Evolutionary conservation across 768 basidiomycete species (phyloP).

Genomic region (Podaxis mareebaensis): DNA sequence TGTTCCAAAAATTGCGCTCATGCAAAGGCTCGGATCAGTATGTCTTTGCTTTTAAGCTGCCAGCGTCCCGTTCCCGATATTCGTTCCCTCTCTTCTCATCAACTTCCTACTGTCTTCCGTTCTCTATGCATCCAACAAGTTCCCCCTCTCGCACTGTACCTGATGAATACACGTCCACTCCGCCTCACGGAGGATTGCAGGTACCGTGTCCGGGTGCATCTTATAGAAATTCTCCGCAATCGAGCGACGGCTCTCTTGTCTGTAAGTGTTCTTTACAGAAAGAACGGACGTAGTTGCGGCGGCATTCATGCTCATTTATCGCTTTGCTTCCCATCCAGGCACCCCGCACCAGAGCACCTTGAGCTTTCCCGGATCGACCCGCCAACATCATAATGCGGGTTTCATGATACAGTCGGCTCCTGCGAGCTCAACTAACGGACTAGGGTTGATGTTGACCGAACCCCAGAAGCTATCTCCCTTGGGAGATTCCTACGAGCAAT

Average conservation of each 20-base stretch:
- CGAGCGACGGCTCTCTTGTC: slow-evolving; percentile 12
- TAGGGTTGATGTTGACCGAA: slow-evolving; percentile 2
- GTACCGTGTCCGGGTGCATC: background rate
- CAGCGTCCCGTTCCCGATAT: background rate
- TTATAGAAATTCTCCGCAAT: slow-evolving; percentile 2
- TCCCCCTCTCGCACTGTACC: background rate
- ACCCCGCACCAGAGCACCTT: slow-evolving; percentile 8
- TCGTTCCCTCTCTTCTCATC: background rate
- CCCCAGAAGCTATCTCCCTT: background rate
- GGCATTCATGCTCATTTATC: background rate
- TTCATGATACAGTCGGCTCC: background rate
- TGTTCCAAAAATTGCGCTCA: slow-evolving; percentile 8
- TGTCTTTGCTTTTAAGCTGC: background rate
- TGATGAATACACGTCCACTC: background rate
- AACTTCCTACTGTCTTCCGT: background rate
- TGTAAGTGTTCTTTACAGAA: background rate
- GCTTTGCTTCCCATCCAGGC: background rate
- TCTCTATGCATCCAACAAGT: background rate
- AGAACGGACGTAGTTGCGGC: background rate
- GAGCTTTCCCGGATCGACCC: background rate
- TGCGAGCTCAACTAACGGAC: background rate
- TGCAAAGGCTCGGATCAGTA: background rate
- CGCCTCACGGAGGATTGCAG: background rate
- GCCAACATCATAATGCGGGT: background rate
- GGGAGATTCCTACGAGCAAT: background rate